Conservation (phyloP, 2,329 filamentous ascomycete genomes). For the Beauveria sp. region DNA sequence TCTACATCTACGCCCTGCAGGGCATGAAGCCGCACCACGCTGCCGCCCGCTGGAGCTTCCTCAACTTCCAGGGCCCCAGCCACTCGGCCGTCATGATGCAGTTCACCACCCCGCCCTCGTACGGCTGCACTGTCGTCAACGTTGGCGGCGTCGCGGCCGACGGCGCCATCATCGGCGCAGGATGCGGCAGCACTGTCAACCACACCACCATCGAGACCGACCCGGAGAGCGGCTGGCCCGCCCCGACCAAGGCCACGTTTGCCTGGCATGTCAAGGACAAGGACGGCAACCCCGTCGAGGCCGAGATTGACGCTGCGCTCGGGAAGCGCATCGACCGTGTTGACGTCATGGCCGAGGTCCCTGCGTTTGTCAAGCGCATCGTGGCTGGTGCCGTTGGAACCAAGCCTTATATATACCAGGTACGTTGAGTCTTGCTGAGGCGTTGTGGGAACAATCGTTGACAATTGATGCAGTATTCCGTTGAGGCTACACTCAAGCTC, state of each 20-base stretch:
- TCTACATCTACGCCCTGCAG: slow-evolving; percentile 82
- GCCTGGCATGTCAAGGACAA: slow-evolving; percentile 71
- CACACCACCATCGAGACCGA: slow-evolving; percentile 68
- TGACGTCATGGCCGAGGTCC: slow-evolving; percentile 95
- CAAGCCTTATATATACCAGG: slow-evolving; percentile 97
- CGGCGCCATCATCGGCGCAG: slow-evolving; percentile 69
- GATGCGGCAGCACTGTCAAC: slow-evolving; percentile 53
- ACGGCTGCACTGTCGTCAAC: slow-evolving; percentile 75
- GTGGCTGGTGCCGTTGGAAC: slow-evolving; percentile 83
- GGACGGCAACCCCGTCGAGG: slow-evolving; percentile 67
- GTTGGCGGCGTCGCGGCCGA: slow-evolving; percentile 79
- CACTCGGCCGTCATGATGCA: slow-evolving; percentile 93
- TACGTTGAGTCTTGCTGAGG: slow-evolving; percentile 26
- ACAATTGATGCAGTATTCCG: slow-evolving; percentile 52
- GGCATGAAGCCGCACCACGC: slow-evolving; percentile 99
- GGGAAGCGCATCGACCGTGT: slow-evolving; percentile 65
- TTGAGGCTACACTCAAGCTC: slow-evolving; percentile 67
- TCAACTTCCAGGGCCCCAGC: slow-evolving; percentile 82
- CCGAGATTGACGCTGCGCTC: slow-evolving; percentile 60
- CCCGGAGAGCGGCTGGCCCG: slow-evolving; percentile 77
- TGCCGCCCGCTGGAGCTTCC: slow-evolving; percentile 87
- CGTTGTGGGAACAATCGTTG: too few relatives aligned
- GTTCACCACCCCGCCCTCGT: slow-evolving; percentile 87
- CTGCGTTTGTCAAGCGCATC: slow-evolving; percentile 90
- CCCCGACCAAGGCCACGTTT: slow-evolving; percentile 68